Base-by-base conservation (phyloP, 2,329 filamentous ascomycete genomes). In the Beauveria sp. region DNA sequence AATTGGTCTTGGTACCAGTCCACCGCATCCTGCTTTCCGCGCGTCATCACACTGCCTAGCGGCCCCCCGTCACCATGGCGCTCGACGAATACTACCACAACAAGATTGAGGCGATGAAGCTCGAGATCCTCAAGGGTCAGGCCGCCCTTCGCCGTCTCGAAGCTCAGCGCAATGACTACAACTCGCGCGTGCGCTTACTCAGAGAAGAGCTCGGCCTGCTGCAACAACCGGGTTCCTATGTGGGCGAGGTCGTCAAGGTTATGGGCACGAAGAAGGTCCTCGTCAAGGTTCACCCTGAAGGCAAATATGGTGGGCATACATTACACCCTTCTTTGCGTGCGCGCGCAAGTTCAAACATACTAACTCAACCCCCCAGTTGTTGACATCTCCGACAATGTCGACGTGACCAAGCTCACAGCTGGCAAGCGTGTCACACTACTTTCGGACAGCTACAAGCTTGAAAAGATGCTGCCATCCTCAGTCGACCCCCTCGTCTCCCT, bases 81-180 rank as follows among this genome's bases (percentile, higher is more conserved):
- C 90, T 99, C 79, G 95, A 98, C 78, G 96, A 90, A 78, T 99
- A 97, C 81, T 99, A 96, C 78, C 91, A 95, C 80, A 98, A 98
- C 84, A 99, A 99, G 84, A 98, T 98, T 79, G 95, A 99, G 90
- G 88, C 90, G 76, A 96, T 98, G 90, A 98, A 98, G 89, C 92
- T 99, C 76, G 93, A 99, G 86, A 99, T 99, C 75, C 93, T 99
- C 75, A 93, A 98, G 79, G 93, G 95, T 61, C 95, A 99, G 80
- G 93, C 95, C 61, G 92, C 96, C 62, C 83, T 99, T 65, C 89
- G 95, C 69, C 87, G 95, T 73, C 85, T 99, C 70, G 95, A 99
- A 82, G 95, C 95, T 69, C 96, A 99, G 78, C 88, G 95, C 68
- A 99, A 99, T 73, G 95, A 99, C 79, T 98, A 98, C 84, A 99